Evolutionary conservation across 805 yeast species (phyloP).

Genomic region (Candida maris): DNA sequence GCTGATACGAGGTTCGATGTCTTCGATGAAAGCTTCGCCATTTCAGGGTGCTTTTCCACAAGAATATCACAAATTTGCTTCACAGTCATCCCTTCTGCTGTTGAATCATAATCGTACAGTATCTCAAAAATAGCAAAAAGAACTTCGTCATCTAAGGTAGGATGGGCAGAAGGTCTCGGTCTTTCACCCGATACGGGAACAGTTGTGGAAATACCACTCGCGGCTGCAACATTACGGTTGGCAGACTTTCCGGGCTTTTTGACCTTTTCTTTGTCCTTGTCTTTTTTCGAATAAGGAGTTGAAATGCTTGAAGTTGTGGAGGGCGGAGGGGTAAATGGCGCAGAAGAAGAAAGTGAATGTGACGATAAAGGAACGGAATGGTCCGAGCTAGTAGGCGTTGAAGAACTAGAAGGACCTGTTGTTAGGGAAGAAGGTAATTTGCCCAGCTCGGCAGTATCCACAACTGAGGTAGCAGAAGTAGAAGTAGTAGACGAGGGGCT

Average conservation of each 20-base stretch:
- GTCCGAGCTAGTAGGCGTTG: conserved; percentile 7
- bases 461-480: conserved; percentile 28
- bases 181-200: conserved; percentile 78
- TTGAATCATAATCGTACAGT: conserved; percentile 62
- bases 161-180: conserved; percentile 66
- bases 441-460: conserved; percentile 18
- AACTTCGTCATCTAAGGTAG: conserved; percentile 71
- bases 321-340: conserved; percentile 8
- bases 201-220: conserved; percentile 72
- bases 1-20: conserved; percentile 80
- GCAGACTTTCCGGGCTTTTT: conserved; percentile 29
- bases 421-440: conserved; percentile 12
- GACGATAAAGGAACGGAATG: conserved; percentile 3
- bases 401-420: conserved; percentile 12
- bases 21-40: conserved; percentile 76
- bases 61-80: conserved; percentile 79
- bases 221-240: conserved; percentile 46
- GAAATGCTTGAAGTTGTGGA: conserved; percentile 15
- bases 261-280: conserved; percentile 24
- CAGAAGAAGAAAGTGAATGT: not conserved
- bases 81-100: conserved; percentile 82
- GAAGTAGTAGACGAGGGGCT: conserved; percentile 42
- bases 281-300: conserved; percentile 15
- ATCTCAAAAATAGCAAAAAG: conserved; percentile 71
- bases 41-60: conserved; percentile 73